phyloP scores from a whole-genome alignment of 2,329 filamentous ascomycete genomes.

The Colletotrichum horii region DNA sequence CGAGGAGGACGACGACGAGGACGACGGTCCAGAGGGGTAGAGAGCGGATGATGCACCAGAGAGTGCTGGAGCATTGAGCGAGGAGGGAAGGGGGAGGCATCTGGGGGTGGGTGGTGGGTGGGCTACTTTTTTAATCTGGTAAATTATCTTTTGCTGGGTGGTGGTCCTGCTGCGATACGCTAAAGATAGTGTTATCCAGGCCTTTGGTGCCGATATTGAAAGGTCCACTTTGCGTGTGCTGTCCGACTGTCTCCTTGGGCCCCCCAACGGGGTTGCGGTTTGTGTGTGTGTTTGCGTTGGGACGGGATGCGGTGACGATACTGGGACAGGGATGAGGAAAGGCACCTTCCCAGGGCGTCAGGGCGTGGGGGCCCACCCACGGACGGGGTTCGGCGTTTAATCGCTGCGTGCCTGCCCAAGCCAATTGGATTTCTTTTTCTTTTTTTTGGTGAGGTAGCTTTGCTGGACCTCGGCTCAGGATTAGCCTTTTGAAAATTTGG shows the following conservation, averaged over 20 bases:
- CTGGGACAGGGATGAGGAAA: background rate
- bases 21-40: constrained; percentile 48
- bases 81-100: constrained; percentile 28
- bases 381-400: background rate
- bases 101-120: background rate
- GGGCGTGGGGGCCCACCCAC: background rate
- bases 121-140: background rate
- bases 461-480: constrained; percentile 16
- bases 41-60: constrained; percentile 44
- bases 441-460: background rate
- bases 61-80: constrained; percentile 47
- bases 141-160: background rate
- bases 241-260: background rate
- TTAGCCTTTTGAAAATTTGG: background rate
- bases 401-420: background rate
- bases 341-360: background rate
- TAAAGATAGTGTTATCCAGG: background rate
- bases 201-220: background rate
- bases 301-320: background rate
- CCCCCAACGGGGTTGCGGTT: background rate
- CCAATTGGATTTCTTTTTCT: background rate
- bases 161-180: background rate
- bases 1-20: constrained; percentile 38
- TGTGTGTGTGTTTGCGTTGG: background rate
- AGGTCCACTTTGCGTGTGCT: background rate